Conservation (phyloP, 225 moss, liverwort and hornwort genomes). For the Rhytidiadelphus loreus region DNA sequence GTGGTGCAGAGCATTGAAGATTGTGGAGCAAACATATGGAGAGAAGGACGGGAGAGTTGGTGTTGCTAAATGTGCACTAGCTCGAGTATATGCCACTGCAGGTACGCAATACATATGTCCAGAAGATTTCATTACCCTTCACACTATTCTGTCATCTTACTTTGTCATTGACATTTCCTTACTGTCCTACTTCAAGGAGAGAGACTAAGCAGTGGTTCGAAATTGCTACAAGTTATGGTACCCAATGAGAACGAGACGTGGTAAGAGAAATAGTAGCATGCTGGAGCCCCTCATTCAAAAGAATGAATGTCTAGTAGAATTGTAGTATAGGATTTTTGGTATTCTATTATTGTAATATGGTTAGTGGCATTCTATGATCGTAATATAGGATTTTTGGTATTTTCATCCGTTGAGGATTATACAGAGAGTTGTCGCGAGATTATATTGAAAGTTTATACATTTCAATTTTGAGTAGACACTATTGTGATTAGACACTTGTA, state of each 20-base stretch:
- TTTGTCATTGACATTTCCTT: neutral
- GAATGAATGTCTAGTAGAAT: neutral
- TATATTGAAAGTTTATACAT: neutral
- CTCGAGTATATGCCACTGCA: constrained; percentile 53
- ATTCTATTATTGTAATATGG: no score
- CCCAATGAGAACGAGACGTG: neutral
- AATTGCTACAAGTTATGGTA: neutral
- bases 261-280: neutral
- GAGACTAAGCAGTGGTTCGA: neutral
- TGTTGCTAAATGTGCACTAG: constrained; percentile 81
- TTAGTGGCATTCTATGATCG: neutral
- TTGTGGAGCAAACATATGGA: constrained; percentile 59
- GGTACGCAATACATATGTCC: constrained; percentile 19
- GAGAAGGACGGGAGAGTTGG: constrained; percentile 67
- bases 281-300: neutral
- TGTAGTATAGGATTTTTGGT: neutral
- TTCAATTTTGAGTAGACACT: neutral
- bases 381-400: neutral
- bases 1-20: constrained; percentile 54
- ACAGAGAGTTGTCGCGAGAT: neutral
- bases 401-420: neutral
- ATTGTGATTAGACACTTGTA: neutral
- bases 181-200: neutral
- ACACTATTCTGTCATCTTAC: neutral
- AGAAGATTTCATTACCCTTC: neutral